Conservation (phyloP, 2,329 filamentous ascomycete genomes). For the Colletotrichum graminicola region DNA sequence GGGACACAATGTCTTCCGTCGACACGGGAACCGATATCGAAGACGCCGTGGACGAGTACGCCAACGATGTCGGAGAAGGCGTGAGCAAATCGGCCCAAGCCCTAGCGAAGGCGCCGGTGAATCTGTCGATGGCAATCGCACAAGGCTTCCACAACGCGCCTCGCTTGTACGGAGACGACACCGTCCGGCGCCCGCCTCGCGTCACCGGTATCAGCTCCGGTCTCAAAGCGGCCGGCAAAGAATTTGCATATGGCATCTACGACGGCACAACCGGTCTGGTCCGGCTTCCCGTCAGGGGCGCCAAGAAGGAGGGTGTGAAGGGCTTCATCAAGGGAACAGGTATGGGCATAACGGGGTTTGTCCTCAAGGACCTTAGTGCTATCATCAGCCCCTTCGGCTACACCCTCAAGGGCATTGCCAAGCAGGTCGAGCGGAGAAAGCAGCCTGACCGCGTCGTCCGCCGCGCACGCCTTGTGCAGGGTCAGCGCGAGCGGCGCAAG, state of each 20-base stretch:
- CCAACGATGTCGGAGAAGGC: conserved; percentile 64
- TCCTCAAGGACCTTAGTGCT: conserved; percentile 74
- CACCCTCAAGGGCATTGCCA: conserved; percentile 72
- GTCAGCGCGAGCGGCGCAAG: conserved; percentile 58
- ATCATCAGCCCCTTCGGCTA: conserved; percentile 72
- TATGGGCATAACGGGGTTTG: conserved; percentile 72
- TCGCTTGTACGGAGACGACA: conserved; percentile 77
- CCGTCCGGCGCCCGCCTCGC: conserved; percentile 72
- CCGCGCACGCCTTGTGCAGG: conserved; percentile 70
- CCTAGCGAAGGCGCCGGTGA: conserved; percentile 68
- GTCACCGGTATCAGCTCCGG: conserved; percentile 76
- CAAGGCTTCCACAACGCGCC: conserved; percentile 80
- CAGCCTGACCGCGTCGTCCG: conserved; percentile 67
- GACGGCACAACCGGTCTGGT: conserved; percentile 75
- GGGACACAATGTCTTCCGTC: conserved; percentile 43
- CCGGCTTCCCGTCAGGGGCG: conserved; percentile 68
- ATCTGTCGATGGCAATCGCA: conserved; percentile 71
- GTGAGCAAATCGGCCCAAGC: conserved; percentile 64
- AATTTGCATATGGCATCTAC: conserved; percentile 73
- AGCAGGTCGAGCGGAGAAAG: conserved; percentile 66
- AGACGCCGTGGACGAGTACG: conserved; percentile 56
- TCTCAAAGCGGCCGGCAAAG: conserved; percentile 69
- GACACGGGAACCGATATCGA: conserved; percentile 43
- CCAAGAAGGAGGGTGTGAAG: conserved; percentile 62
- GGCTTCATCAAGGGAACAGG: conserved; percentile 68